Percentiles rank a stretch among this genome's conserved stretches.
Conservation (phyloP, 1,284 basidiomycete genomes). For the Cutaneotrichosporon mucoides region DNA sequence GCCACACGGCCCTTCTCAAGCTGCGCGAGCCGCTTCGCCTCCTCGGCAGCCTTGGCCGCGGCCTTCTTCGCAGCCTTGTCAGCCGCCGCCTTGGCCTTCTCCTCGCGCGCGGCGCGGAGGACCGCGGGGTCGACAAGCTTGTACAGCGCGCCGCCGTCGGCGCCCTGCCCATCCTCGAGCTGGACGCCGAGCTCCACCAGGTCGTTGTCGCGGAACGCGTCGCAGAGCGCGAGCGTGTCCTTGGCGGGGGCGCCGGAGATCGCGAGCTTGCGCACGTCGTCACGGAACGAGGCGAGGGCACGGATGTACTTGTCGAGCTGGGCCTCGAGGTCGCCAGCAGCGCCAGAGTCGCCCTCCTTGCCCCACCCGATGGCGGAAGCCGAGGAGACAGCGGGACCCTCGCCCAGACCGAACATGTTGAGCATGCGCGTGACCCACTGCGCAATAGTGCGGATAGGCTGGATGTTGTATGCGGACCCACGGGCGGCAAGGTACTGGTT, state of each 20-base stretch:
- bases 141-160: conserved; percentile 89
- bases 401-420: conserved; percentile 89
- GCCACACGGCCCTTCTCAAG: conserved; percentile 77
- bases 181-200: conserved; percentile 90
- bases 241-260: conserved; percentile 61
- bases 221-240: conserved; percentile 73
- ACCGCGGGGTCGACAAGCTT: conserved; percentile 84
- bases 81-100: conserved; percentile 72
- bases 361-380: conserved; percentile 53
- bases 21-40: conserved; percentile 67
- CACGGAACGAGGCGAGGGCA: conserved; percentile 83
- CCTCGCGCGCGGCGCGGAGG: conserved; percentile 78
- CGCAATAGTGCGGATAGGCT: conserved; percentile 67
- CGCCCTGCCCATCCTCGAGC: conserved; percentile 82
- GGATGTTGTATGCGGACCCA: conserved; percentile 57
- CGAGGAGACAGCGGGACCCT: conserved; percentile 54
- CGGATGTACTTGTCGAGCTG: conserved; percentile 85
- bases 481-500: conserved; percentile 74
- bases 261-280: conserved; percentile 77
- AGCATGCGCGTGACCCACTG: conserved; percentile 87
- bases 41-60: conserved; percentile 65
- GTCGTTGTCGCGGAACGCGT: conserved; percentile 84
- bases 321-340: conserved; percentile 65
- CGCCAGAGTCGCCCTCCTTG: conserved; percentile 34
- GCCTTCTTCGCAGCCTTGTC: conserved; percentile 81